Evolutionary conservation across 345 rosid genomes (phyloP).

Genomic region (Cardamine occulta): DNA sequence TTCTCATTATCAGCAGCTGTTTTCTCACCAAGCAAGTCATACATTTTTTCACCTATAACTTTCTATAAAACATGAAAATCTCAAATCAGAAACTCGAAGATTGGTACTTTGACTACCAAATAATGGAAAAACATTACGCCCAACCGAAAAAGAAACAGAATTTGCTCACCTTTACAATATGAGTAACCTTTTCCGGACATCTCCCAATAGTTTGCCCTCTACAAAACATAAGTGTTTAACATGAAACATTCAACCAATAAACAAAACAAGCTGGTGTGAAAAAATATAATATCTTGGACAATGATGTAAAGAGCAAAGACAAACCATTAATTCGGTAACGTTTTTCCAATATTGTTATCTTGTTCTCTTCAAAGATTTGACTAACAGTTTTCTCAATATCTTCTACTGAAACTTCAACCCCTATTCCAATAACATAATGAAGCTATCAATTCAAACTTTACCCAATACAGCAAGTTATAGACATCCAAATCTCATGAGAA

Average conservation of each 20-base stretch:
- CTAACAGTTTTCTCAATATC: constrained; percentile 61
- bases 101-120: background rate
- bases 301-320: constrained; percentile 33
- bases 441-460: background rate
- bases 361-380: constrained; percentile 67
- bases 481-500: constrained; percentile 14
- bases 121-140: background rate
- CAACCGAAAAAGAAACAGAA: background rate
- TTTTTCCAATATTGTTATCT: constrained; percentile 59
- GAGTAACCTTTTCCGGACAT: constrained; percentile 67
- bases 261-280: constrained; percentile 5
- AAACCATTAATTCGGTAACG: constrained; percentile 86
- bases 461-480: background rate
- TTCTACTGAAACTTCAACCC: constrained; percentile 72
- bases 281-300: background rate
- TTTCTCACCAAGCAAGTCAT: constrained; percentile 81
- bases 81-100: constrained; percentile 3
- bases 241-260: constrained; percentile 6
- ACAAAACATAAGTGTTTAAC: constrained; percentile 16
- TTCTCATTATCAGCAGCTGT: constrained; percentile 89
- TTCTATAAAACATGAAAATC: constrained; percentile 47
- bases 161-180: constrained; percentile 64
- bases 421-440: constrained; percentile 49
- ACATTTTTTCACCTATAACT: constrained; percentile 66
- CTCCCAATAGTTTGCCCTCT: constrained; percentile 76